Evolutionary conservation across 495 filamentous ascomycete genomes (phyloP), one percentile per base, ranked within the genome.

Genomic region (Trichoderma erinaceum): DNA sequence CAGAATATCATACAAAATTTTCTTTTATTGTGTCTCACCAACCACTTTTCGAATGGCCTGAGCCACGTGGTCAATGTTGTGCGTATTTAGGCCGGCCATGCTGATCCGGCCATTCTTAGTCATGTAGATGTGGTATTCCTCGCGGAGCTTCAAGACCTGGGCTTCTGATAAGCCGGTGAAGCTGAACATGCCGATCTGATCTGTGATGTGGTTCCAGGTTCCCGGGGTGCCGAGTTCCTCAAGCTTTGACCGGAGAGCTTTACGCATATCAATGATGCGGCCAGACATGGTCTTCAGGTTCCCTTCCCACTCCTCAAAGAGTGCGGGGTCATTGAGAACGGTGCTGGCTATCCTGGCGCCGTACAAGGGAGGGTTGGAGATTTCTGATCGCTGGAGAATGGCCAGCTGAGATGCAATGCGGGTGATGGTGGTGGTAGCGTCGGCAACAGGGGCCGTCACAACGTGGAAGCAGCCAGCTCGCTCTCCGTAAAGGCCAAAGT

Each of bases 141-240:
- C 85, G 66, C 91, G 83, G 69, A 99, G 75, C 77, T 87, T 86
- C 77, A 86, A 72, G n/a, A 97, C 95, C 78, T 99, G 95, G 64
- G 83, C 74, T 83, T 97, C 94, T 1, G 75, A 88, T 77, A 99
- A 76, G 0, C 95, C 95, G 2, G 95, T 99, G 77, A 96, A 99
- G 75, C 90, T 93, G 80, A 99, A 99, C 95, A 99, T 99, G 73
- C 95, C 95, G 77, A 99, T 99, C 84, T 99, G 95, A 70, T 95
- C 89, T 11, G 93, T 96, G 75, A 99, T 96, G 78, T 99, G 95
- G 68, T 92, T 89, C 95, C 95, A 99, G 13, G 84, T 88, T 4
- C 95, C 96, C 0, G 94, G 93, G 1, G 95, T 97, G 3, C 85
- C 88, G 41, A 92, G 75, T 71, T 88, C 86, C 78, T 96, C 92